phyloP scores from a whole-genome alignment of 192 early-diverging fungal genomes.

The Anaeromyces robustus region DNA sequence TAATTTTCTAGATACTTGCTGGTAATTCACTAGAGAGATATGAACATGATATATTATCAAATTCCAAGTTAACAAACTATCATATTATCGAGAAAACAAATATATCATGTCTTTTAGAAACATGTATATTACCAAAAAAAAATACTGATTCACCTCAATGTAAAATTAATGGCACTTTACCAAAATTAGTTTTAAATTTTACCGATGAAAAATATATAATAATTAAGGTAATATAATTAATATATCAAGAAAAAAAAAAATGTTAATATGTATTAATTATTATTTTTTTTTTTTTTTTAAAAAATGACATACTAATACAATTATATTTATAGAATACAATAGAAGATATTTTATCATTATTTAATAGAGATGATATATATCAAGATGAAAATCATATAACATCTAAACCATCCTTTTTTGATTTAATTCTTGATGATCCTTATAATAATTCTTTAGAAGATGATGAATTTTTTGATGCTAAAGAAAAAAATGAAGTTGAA shows the following conservation, averaged over 20 bases:
- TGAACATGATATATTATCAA: background rate
- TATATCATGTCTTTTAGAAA: background rate
- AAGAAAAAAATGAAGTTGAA: slow-evolving; percentile 15
- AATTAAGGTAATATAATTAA: background rate
- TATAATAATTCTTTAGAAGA: slow-evolving; percentile 15
- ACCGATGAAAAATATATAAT: background rate
- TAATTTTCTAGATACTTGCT: background rate
- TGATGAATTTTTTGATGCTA: slow-evolving; percentile 36
- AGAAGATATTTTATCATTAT: background rate
- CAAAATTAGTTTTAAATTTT: background rate
- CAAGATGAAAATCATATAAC: slow-evolving; percentile 6
- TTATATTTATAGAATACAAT: slow-evolving; percentile 1
- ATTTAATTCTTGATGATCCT: slow-evolving; percentile 3
- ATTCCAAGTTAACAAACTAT: background rate
- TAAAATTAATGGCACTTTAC: background rate
- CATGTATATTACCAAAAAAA: background rate
- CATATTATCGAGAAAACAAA: background rate
- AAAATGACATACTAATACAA: no score
- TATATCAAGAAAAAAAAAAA: no score
- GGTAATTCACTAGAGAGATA: background rate
- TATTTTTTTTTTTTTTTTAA: no score
- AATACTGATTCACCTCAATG: background rate
- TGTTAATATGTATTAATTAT: no score
- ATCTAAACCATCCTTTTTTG: slow-evolving; percentile 12
- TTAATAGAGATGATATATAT: slow-evolving; percentile 7